These are phyloP conservation scores for Arachnopeziza araneosa DNA, from an alignment of 2,329 filamentous ascomycete genomes.

Conservation along the genomic window DNA sequence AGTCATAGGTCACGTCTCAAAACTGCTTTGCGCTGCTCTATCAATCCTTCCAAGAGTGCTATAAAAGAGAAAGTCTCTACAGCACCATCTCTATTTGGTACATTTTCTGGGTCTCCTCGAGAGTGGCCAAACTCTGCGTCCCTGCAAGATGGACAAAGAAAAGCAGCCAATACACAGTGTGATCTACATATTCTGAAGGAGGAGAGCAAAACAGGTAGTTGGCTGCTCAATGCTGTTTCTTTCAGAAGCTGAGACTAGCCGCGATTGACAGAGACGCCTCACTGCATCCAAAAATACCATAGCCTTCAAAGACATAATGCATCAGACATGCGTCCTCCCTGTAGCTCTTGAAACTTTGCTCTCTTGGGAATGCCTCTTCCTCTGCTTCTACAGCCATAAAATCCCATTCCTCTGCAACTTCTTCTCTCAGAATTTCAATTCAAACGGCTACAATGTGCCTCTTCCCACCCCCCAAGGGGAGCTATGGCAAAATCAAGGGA, in stretches of 20 bases:
- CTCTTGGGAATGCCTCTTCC: neutral
- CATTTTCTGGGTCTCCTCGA: neutral
- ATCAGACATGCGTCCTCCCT: neutral
- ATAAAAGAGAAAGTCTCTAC: neutral
- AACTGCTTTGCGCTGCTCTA: too few species aligned
- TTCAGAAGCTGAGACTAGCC: neutral
- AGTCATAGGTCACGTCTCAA: too few species aligned
- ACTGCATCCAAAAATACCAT: neutral
- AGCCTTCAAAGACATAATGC: neutral
- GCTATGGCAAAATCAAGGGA: neutral
- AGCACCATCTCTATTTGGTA: neutral
- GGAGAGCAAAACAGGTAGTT: neutral
- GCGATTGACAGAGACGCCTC: neutral
- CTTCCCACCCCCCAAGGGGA: neutral
- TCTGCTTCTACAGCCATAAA: too few species aligned
- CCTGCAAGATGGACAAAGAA: neutral
- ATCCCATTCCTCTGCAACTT: neutral
- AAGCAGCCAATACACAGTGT: neutral
- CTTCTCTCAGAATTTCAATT: neutral
- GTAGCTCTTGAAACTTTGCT: neutral
- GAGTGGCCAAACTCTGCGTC: neutral
- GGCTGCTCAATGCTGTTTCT: neutral
- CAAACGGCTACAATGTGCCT: neutral
- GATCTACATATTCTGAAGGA: neutral
- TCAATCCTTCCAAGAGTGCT: neutral